Evolutionary conservation across 2,329 filamentous ascomycete genomes (phyloP), one percentile per base, ranked within the genome.

Genomic region (Penicillium sp.): DNA sequence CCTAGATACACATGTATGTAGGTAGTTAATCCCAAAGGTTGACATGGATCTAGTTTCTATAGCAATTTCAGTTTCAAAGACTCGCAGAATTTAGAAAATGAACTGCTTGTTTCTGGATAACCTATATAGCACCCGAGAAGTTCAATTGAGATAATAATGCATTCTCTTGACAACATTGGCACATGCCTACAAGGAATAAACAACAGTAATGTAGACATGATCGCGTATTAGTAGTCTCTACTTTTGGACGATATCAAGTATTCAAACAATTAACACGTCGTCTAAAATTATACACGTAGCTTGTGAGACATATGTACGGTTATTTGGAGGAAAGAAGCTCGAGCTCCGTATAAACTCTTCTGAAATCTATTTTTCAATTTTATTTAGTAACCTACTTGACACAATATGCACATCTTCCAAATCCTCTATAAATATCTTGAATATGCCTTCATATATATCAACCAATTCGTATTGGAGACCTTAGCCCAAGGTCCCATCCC

Each of bases 401-500:
- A 23, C 13, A 31, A 41, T 43, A 41, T 50, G 48, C 21, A 19
- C 6, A 8, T 50, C 6, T 27, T 41, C 27, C 38, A 23, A 7
- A 5, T n/a, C 11, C 3, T 43, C 7, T 41, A 33, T 50, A 29
- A 31, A 21, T 4, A 5, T 3, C 2, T 50, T 6, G 21, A 29
- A 3, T 3, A 27, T 41, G 10, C 7, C 8, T 31, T 43, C 8
- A 15, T 31, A 11, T n/a, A 43, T 10, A 7, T 34, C 25, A 43
- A 41, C 16, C n/a, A 41, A 16, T 23, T 41, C 5, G 21, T 29
- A n/a, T 10, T 40, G 9, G 27, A 25, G 11, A 50, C 38, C 1
- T 31, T 55, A 9, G 29, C 36, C 7, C 29, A 56, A 49, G 59
- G 59, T 13, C 59, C 56, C 4, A 51, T 60, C 25, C 59, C 60